Conservation (phyloP, 306 rosid genomes). For the Pyrus pyrifolia region DNA sequence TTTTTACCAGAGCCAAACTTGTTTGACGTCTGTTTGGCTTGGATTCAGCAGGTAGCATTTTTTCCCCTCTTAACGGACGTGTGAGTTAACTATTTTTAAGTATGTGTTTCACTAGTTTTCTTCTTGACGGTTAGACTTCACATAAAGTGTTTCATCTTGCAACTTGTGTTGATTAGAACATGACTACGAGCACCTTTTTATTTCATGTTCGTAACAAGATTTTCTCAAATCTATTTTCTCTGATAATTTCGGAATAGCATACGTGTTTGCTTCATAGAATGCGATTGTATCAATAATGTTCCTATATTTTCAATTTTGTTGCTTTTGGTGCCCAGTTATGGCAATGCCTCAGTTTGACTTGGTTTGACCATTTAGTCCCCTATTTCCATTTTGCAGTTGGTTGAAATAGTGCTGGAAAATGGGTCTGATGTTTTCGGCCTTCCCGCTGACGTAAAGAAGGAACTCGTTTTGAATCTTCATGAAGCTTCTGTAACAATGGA, state of each 20-base stretch:
- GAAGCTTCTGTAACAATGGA: conserved; percentile 71
- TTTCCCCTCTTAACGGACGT: not conserved
- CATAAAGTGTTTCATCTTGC: not conserved
- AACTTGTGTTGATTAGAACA: not conserved
- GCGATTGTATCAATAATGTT: not conserved
- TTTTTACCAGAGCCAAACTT: conserved; percentile 69
- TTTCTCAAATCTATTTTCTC: not conserved
- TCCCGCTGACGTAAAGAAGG: conserved; percentile 76
- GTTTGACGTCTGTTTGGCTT: conserved; percentile 74
- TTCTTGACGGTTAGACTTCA: not conserved
- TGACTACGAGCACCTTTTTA: too few species aligned
- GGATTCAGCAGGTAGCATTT: conserved; percentile 84
- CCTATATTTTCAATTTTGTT: not conserved
- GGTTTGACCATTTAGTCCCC: not conserved
- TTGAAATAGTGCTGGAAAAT: conserved; percentile 66
- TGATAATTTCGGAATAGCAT: not conserved
- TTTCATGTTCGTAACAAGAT: not conserved
- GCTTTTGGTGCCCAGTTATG: not conserved
- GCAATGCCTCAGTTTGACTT: not conserved
- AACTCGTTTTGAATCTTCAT: conserved; percentile 63
- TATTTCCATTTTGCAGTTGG: conserved; percentile 49
- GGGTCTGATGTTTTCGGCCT: conserved; percentile 69
- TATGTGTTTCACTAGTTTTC: not conserved
- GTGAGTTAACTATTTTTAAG: not conserved
- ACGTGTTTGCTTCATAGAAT: not conserved